Evolutionary conservation across 805 yeast genomes (phyloP), one percentile per base, ranked within the genome.

Genomic region (Lachancea waltii): DNA sequence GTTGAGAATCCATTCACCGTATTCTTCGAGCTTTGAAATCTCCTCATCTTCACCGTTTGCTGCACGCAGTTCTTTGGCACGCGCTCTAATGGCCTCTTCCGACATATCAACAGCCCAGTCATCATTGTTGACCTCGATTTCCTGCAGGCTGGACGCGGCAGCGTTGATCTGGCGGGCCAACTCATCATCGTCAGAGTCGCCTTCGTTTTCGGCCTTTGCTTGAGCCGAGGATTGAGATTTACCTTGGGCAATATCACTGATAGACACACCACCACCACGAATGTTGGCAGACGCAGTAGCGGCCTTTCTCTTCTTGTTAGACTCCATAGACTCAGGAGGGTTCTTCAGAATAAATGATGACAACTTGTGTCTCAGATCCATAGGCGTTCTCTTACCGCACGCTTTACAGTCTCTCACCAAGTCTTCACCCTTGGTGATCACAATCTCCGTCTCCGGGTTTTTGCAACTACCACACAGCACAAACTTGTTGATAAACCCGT

Each of bases 71-170:
- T 85, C 95, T 53, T 77, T 68, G 31, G 95, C 95, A 67, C 98
- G 84, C 32, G 84, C 86, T 58, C 82, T 80, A 48, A 90, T 85
- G 42, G 97, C 97, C 67, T 87, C 97, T 62, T 85, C 92, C 34
- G 95, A 84, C 75, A 89, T 85, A 63, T 90, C 98, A 30, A 89
- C 95, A 14, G 96, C 86, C 97, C 97, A 90, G 49, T 85, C 95
- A 50, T 85, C 97, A 58, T 87, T 95, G 47, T 80, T 79, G 38
- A 84, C 82, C 33, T 65, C 70, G 44, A 74, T 79, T 43, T 77
- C 74, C 35, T 74, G 74, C 43, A 84, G 68, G 27, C 70, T 75
- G 9, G 86, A 81, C 15, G 92, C 94, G 61, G 84, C 94, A 32
- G 92, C 86, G 60, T 77, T 81, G 69, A 83, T 81, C 56, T 81